Evolutionary conservation across 78 protist species (phyloP).

Genomic region (Ministeria vibrans): DNA sequence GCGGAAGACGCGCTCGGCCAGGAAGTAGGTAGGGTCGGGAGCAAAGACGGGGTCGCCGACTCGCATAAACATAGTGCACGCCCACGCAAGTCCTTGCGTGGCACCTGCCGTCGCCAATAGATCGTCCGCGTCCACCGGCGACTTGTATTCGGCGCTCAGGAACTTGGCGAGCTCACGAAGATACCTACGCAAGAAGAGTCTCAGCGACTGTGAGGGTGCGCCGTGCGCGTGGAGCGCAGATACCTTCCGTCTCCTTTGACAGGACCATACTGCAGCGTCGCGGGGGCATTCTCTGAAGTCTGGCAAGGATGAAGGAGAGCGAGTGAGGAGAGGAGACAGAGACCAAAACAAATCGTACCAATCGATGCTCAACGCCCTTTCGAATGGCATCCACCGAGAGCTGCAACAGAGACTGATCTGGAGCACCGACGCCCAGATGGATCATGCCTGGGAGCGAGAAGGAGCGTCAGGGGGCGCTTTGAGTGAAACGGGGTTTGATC

Average conservation of each 20-base stretch:
- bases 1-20: neutral
- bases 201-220: neutral
- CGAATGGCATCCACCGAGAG: neutral
- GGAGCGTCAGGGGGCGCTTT: too few species aligned
- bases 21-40: constrained; percentile 16
- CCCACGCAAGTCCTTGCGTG: neutral
- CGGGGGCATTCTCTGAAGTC: neutral
- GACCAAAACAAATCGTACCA: neutral
- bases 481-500: neutral
- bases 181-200: neutral
- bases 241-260: neutral
- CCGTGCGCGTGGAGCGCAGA: neutral
- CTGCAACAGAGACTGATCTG: neutral
- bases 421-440: neutral
- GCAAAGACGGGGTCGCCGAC: constrained; percentile 4
- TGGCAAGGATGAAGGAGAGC: neutral
- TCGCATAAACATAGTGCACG: neutral
- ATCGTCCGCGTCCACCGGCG: neutral
- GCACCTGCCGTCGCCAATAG: constrained; percentile 1
- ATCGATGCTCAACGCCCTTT: neutral
- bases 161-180: neutral
- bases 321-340: neutral
- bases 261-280: neutral
- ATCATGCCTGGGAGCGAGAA: neutral
- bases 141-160: neutral